Conservation (phyloP, 202 grass and related monocot genomes). For the Panicum virgatum region DNA sequence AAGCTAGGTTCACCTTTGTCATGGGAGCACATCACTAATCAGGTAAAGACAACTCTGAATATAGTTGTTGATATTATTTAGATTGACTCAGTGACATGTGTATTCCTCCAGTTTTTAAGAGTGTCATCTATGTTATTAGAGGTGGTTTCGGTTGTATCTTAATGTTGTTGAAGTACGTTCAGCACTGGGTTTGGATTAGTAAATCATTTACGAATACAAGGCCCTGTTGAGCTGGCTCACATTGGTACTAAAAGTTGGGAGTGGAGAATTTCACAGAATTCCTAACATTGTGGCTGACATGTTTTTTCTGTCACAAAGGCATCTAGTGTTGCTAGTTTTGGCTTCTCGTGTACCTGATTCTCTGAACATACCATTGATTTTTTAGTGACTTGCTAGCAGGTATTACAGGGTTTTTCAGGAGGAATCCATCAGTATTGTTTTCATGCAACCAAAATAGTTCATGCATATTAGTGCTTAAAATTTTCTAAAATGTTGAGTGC, state of each 20-base stretch:
- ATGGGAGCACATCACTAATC: slow-evolving; percentile 96
- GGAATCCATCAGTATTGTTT: neutral
- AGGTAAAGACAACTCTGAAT: slow-evolving; percentile 53
- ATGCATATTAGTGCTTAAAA: neutral
- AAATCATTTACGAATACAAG: neutral
- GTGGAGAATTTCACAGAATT: neutral
- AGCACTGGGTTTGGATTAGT: neutral
- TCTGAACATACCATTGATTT: neutral
- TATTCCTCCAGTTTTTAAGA: neutral
- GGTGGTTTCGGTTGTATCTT: neutral
- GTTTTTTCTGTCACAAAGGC: neutral
- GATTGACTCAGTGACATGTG: neutral
- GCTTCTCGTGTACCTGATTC: neutral
- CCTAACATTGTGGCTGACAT: neutral
- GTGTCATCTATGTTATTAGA: neutral
- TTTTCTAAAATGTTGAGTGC: neutral
- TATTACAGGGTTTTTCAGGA: neutral
- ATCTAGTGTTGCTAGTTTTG: neutral
- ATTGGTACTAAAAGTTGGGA: neutral
- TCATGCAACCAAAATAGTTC: neutral
- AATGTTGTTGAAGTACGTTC: slow-evolving; percentile 17
- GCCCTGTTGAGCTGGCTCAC: neutral
- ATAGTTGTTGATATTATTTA: neutral
- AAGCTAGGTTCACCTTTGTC: slow-evolving; percentile 77
- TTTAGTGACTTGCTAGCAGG: neutral